Percentiles rank a stretch among this genome's conserved stretches.
phyloP scores from a whole-genome alignment of 2,329 filamentous ascomycete species.

The Aspergillus neotritici region DNA sequence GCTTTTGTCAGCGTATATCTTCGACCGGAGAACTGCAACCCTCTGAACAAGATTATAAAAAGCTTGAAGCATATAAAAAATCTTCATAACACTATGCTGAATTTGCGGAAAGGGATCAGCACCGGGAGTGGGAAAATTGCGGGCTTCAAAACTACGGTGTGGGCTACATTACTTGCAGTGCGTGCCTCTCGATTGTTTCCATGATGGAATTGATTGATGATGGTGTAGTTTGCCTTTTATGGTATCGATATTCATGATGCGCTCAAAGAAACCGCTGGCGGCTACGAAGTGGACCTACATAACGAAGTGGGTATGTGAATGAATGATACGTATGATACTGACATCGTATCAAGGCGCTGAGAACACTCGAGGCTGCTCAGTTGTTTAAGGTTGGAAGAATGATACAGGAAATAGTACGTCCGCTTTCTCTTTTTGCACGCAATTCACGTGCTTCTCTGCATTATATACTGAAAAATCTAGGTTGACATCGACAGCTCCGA shows the following conservation, averaged over 20 bases:
- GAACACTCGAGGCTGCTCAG: conserved; percentile 53
- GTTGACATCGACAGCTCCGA: conserved; percentile 77
- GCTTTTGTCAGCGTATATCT: conserved; percentile 62
- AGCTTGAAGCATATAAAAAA: conserved; percentile 69
- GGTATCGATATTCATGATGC: conserved; percentile 63
- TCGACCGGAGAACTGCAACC: conserved; percentile 59
- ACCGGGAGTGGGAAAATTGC: conserved; percentile 44
- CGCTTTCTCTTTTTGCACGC: no score
- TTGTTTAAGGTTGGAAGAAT: conserved; percentile 63
- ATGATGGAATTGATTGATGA: conserved; percentile 3
- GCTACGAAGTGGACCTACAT: conserved; percentile 48
- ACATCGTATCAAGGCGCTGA: conserved; percentile 45
- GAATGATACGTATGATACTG: background rate
- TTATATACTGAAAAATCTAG: conserved; percentile 24
- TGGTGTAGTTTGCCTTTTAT: conserved; percentile 60
- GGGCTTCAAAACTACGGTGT: conserved; percentile 61
- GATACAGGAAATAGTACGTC: conserved; percentile 59
- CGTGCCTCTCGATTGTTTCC: conserved; percentile 7
- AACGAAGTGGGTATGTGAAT: conserved; percentile 43
- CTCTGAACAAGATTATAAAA: conserved; percentile 52
- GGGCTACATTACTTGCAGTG: conserved; percentile 61
- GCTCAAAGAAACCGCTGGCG: conserved; percentile 53
- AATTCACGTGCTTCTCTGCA: background rate
- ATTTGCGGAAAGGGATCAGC: conserved; percentile 73
- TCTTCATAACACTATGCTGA: conserved; percentile 61